These are phyloP conservation scores for Hypericum perforatum DNA, from an alignment of 345 rosid species.

Conservation along the genomic window DNA sequence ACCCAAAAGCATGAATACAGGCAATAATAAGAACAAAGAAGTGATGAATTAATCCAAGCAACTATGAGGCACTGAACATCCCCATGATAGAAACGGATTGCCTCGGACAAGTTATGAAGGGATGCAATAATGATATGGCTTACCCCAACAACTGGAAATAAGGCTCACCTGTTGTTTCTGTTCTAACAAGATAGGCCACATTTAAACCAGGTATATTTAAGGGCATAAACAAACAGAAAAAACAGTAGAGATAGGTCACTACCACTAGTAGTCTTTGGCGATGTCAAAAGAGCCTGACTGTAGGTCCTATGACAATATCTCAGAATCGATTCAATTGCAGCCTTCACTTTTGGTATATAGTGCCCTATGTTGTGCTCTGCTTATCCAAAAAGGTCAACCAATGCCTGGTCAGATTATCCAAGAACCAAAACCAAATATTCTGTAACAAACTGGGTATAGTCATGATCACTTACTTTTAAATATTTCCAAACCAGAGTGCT, in stretches of 20 bases:
- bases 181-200: neutral
- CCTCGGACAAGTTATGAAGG: no score
- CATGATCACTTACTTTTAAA: slow-evolving; percentile 51
- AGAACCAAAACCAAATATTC: slow-evolving; percentile 8
- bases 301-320: slow-evolving; percentile 80
- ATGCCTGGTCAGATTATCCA: slow-evolving; percentile 1
- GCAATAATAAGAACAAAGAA: no score
- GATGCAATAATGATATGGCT: no score
- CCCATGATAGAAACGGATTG: no score
- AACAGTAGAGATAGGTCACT: slow-evolving; percentile 13
- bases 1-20: neutral
- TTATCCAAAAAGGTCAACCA: slow-evolving; percentile 20
- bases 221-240: slow-evolving; percentile 1
- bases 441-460: slow-evolving; percentile 13
- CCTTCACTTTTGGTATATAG: slow-evolving; percentile 95
- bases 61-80: no score
- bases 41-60: no score
- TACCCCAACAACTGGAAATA: no score
- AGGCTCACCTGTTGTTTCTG: no score
- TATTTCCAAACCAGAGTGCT: slow-evolving; percentile 78
- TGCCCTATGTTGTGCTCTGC: slow-evolving; percentile 81
- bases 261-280: slow-evolving; percentile 85
- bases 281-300: slow-evolving; percentile 86
- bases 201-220: neutral
- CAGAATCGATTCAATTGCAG: slow-evolving; percentile 89